Evolutionary conservation across 805 yeast species (phyloP), one percentile per base, ranked within the genome.

Genomic region (Teunomyces funiuensis): DNA sequence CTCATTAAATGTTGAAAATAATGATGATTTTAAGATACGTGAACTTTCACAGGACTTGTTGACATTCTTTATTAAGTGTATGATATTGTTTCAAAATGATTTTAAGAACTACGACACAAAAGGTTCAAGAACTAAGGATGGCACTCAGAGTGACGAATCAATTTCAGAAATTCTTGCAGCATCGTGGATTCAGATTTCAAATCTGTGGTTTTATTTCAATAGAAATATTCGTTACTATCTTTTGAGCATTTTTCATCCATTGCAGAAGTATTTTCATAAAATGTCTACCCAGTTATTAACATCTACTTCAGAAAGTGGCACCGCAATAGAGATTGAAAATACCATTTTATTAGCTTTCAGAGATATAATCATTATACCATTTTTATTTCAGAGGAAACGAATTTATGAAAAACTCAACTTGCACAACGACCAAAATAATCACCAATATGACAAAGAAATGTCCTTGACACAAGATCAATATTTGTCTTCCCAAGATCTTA

Each of bases 1-100:
- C 2, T 45, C 50, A 4, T 39, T 49, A 26, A 44, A 38, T 6
- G 28, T 19, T 23, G 55, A 54, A 13, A 41, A 37, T 15, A 22
- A 52, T 6, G 63, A 61, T 40, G 66, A 63, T 16, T 50, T 55
- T 22, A 49, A 47, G 31, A 36, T 53, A 5, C 44, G 68, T 38
- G 70, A 66, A 42, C 47, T 63, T 5, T 51, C 57, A 1, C 64
- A 55, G 41, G 66, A 62, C 33, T 41, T 66, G 3, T 41, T 51
- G 13, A 45, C 55, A 2, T 60, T 52, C 39, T 64, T 65, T 40
- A 44, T 42, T 1, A 50, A 53, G 39, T 53, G 60, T 20, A 45
- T 64, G 55, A 27, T 45, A 9, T 25, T 55, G 1, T 54, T 60
- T 19, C 49, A 47, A 25, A 54, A 52, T 33, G 66, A 63, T 36